Conservation (phyloP, 257 asterid genomes). For the Solanum virginianum region DNA sequence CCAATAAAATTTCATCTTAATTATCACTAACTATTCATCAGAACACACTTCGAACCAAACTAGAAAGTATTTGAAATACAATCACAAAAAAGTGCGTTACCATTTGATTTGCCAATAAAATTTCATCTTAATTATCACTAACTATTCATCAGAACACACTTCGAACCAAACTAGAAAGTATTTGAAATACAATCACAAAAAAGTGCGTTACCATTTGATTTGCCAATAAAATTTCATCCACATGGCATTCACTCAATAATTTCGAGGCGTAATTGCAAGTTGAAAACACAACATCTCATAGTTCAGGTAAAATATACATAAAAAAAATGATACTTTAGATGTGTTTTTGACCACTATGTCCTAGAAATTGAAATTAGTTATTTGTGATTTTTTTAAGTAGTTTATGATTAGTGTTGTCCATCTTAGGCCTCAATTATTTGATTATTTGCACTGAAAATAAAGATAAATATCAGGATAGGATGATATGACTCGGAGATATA, state of each 20-base stretch:
- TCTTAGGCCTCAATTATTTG: neutral
- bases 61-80: neutral
- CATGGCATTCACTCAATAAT: too few relatives aligned
- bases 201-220: neutral
- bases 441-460: neutral
- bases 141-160: neutral
- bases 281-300: too few relatives aligned
- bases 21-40: neutral
- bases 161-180: neutral
- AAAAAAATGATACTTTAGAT: neutral
- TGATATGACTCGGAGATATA: slow-evolving; percentile 35
- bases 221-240: neutral
- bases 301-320: fast-evolving
- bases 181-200: neutral
- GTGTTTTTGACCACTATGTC: fast-evolving
- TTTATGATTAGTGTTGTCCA: neutral
- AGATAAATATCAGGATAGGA: slow-evolving; percentile 19
- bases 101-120: neutral
- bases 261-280: too few relatives aligned
- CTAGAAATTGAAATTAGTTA: neutral
- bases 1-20: neutral
- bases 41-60: neutral
- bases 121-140: neutral
- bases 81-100: neutral
- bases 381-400: neutral